These are phyloP conservation scores for Eucalyptus dawsonii DNA, from an alignment of 345 rosid genomes.

Conservation along the genomic window DNA sequence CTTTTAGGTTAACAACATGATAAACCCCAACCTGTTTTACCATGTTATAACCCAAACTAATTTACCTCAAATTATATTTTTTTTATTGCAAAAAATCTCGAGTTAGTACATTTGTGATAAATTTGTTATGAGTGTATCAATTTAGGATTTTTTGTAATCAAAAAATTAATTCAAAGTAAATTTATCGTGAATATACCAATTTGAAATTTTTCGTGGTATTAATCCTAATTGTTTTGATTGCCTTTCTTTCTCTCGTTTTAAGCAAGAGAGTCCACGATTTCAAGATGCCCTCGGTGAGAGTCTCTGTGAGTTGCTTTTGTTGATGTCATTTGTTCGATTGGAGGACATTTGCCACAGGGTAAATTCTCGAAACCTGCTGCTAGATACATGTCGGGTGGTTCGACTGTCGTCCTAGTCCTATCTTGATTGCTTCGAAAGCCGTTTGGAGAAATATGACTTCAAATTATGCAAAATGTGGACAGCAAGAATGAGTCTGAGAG, in stretches of 20 bases:
- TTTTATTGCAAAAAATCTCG: rapidly evolving
- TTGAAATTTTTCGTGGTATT: rapidly evolving
- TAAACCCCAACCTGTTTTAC: no score
- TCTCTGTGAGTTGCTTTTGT: background rate
- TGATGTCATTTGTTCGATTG: background rate
- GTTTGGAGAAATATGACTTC: background rate
- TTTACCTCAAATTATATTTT: rapidly evolving
- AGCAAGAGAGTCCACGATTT: background rate
- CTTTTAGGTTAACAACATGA: rapidly evolving
- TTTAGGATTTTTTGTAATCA: rapidly evolving
- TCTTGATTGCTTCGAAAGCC: background rate
- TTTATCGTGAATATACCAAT: rapidly evolving
- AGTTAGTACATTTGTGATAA: no score
- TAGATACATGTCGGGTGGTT: background rate
- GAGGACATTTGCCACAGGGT: background rate
- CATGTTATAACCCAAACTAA: no score
- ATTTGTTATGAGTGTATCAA: rapidly evolving
- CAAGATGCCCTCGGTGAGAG: background rate
- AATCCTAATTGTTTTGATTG: no score
- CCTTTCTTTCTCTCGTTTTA: background rate
- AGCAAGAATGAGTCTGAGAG: background rate
- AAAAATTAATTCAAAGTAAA: no score
- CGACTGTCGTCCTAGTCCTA: background rate
- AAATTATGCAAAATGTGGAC: background rate
- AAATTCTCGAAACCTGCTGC: background rate